Conservation (phyloP, 345 rosid species). For the Gossypium herbaceum region DNA sequence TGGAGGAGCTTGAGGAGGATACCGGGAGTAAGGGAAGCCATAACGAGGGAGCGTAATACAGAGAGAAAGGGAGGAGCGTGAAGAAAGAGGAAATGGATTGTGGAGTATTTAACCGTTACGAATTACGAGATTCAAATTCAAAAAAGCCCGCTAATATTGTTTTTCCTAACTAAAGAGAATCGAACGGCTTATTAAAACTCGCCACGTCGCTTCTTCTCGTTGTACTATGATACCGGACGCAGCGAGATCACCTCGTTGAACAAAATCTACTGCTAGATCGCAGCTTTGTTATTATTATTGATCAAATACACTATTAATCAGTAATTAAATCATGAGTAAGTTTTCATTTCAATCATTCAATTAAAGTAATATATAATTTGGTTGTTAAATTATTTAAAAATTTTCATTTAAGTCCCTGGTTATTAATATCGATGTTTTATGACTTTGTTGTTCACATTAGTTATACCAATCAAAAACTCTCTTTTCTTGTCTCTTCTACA, state of each 20-base stretch:
- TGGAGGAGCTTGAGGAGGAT: constrained; percentile 90
- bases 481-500: too few species aligned
- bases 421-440: too few species aligned
- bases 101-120: neutral
- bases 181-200: too few species aligned
- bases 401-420: accelerated
- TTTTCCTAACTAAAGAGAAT: neutral
- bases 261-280: neutral
- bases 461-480: accelerated
- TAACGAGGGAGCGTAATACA: constrained; percentile 19
- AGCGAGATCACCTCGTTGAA: neutral
- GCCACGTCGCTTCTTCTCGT: neutral
- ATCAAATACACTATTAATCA: too few species aligned
- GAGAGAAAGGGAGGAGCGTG: neutral
- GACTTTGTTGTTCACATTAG: accelerated
- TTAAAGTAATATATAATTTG: too few species aligned
- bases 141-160: constrained; percentile 7
- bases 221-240: neutral
- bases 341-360: too few species aligned
- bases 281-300: too few species aligned
- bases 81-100: neutral
- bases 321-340: too few species aligned
- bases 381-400: too few species aligned
- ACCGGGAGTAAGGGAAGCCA: constrained; percentile 81
- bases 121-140: constrained; percentile 5